Evolutionary conservation across 805 yeast species (phyloP).

Genomic region (Jamesozyma jinghongensis): DNA sequence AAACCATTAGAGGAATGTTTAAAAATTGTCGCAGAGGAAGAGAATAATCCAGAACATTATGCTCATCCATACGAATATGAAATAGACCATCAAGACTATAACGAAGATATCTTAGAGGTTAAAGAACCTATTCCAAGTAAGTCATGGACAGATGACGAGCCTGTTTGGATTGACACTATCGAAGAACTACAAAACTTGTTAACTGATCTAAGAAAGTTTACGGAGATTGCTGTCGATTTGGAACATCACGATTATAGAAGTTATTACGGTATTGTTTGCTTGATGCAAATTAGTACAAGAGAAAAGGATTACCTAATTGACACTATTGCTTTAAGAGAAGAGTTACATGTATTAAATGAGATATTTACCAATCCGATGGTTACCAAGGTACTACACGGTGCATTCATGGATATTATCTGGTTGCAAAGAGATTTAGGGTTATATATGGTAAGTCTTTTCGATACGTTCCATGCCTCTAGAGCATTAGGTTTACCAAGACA

Average conservation of each 20-base stretch:
- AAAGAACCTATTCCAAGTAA: constrained; percentile 42
- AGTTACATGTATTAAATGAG: constrained; percentile 54
- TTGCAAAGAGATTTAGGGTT: constrained; percentile 90
- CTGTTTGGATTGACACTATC: constrained; percentile 63
- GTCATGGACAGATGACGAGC: constrained; percentile 57
- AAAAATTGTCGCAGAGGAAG: constrained; percentile 31
- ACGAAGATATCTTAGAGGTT: constrained; percentile 41
- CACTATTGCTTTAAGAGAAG: constrained; percentile 69
- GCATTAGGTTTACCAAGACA: constrained; percentile 71
- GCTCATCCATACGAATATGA: constrained; percentile 76
- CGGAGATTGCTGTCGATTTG: constrained; percentile 82
- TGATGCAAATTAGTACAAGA: constrained; percentile 85
- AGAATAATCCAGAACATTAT: constrained; percentile 48
- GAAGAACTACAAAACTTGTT: constrained; percentile 48
- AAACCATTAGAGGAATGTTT: constrained; percentile 46
- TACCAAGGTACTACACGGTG: constrained; percentile 90
- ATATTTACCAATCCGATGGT: constrained; percentile 76
- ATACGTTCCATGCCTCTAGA: constrained; percentile 84
- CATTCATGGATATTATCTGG: constrained; percentile 95
- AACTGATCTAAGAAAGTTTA: constrained; percentile 37
- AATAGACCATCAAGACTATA: constrained; percentile 62
- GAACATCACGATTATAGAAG: constrained; percentile 94
- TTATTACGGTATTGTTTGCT: constrained; percentile 80
- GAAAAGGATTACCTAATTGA: constrained; percentile 83
- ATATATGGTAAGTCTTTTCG: constrained; percentile 82